Base-by-base conservation (phyloP, 768 basidiomycete species). In the Paxillus rubicundulus region DNA sequence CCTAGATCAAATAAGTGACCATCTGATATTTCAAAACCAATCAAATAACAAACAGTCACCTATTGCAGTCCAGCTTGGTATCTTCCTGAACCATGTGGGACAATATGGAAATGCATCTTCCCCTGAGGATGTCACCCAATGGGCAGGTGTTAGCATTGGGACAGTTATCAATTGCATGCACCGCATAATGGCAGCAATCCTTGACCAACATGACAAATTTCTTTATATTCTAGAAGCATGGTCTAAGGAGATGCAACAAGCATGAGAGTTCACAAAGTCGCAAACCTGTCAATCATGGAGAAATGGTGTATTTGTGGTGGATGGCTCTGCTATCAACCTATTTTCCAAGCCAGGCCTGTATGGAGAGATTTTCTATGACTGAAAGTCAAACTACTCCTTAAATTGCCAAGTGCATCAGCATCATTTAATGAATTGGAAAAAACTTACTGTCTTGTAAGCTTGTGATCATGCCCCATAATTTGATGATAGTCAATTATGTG, bases 51-150 rank as follows among this genome's bases (percentile, higher is more conserved):
- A n/a, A 2, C 68, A 71, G 45, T 52, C 64, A 1, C 65, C 67
- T 1, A 53, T 72, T 24, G 55, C 61, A 7, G 47, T 56, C 3
- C 72, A 73, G 46, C 53, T 18, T 45, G 64, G 20, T 63, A 71
- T 17, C 69, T 75, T 57, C 24, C 46, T 27, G 54, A 60, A 10
- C 47, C 44, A 55, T 8, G 53, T 59, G 27, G 66, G 70, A 1
- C 66, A 71, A 13, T 56, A 61, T 53, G 63, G 70, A 14, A 74
- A 72, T 56, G 45, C 43, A 3, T 2, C n/a, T 1, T 4, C 48
- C 2, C 10, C 14, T 0, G 20, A 50, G 13, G 38, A 58, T 8
- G 4, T 60, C 1, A 32, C 33, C 0, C 45, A 60, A n/a, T 58
- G 57, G 57, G 57, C 54, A 13, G 53, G 45, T 2, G 16, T 57